phyloP scores from a whole-genome alignment of 345 rosid genomes.

The Barbarea vulgaris region DNA sequence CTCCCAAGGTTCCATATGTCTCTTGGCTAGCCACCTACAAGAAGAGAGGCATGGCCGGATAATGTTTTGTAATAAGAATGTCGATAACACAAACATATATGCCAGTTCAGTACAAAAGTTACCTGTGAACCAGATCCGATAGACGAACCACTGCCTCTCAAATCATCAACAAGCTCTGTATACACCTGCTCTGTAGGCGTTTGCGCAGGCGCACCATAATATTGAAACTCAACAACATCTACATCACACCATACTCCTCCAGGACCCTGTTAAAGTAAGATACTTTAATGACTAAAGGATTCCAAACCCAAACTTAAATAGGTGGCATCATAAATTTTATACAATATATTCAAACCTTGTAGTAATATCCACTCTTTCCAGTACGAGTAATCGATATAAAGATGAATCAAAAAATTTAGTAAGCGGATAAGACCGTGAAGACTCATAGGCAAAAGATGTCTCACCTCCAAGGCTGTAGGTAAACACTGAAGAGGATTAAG shows the following conservation, averaged over 20 bases:
- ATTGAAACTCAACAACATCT: conserved; percentile 81
- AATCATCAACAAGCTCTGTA: conserved; percentile 73
- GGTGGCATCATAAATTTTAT: neutral
- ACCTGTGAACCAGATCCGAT: conserved; percentile 90
- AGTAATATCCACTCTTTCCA: neutral
- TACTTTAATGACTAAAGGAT: neutral
- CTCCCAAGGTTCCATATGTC: conserved; percentile 87
- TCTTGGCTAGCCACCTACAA: conserved; percentile 78
- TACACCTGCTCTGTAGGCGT: conserved; percentile 77
- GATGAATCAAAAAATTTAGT: neutral
- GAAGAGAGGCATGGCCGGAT: neutral
- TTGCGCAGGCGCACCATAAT: conserved; percentile 81
- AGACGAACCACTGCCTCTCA: conserved; percentile 70
- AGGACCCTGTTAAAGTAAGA: conserved; percentile 57
- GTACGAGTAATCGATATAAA: neutral
- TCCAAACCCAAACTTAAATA: neutral
- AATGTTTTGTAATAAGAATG: neutral
- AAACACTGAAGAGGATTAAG: conserved; percentile 74
- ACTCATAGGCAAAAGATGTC: neutral
- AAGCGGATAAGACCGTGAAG: neutral
- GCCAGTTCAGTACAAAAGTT: neutral
- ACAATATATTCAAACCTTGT: neutral
- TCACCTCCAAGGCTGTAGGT: conserved; percentile 77
- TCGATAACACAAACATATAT: neutral
- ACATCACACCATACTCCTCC: conserved; percentile 93